phyloP scores from a whole-genome alignment of 2,329 filamentous ascomycete species.

The Colletotrichum destructivum region DNA sequence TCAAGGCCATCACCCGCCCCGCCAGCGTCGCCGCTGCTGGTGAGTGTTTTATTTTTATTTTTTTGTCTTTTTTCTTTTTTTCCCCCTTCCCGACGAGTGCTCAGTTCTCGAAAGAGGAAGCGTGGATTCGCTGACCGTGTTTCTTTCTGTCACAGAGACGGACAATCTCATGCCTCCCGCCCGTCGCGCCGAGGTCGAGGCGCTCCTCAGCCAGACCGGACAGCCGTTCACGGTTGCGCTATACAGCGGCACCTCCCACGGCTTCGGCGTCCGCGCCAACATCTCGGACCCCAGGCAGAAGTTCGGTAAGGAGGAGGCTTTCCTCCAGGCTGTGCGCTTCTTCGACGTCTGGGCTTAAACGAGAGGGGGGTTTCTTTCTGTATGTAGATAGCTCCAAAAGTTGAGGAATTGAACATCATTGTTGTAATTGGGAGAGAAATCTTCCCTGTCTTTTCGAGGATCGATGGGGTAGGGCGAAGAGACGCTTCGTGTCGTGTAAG shows the following conservation, averaged over 20 bases:
- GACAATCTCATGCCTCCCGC: slow-evolving; percentile 72
- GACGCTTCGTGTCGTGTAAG: no score
- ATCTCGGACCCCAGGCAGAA: slow-evolving; percentile 63
- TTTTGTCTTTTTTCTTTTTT: no score
- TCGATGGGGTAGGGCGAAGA: no score
- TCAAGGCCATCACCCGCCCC: slow-evolving; percentile 69
- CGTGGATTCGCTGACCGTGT: slow-evolving; percentile 20
- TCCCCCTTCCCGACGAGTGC: no score
- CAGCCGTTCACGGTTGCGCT: slow-evolving; percentile 78
- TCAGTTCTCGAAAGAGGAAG: neutral
- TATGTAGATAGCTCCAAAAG: neutral
- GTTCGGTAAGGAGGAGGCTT: slow-evolving; percentile 85
- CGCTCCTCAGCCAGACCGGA: slow-evolving; percentile 67
- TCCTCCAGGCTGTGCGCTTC: slow-evolving; percentile 82
- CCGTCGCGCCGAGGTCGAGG: slow-evolving; percentile 70
- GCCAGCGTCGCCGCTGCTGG: slow-evolving; percentile 74
- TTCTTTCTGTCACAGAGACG: slow-evolving; percentile 58
- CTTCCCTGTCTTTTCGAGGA: no score
- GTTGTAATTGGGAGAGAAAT: no score
- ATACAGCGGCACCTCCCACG: slow-evolving; percentile 79
- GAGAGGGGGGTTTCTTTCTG: no score
- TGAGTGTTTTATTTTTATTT: slow-evolving; percentile 48
- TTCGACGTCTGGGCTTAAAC: slow-evolving; percentile 69
- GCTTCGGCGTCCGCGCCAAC: slow-evolving; percentile 81
- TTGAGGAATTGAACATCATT: no score